phyloP scores from a whole-genome alignment of 345 rosid species.

The Trapa bicornis region DNA sequence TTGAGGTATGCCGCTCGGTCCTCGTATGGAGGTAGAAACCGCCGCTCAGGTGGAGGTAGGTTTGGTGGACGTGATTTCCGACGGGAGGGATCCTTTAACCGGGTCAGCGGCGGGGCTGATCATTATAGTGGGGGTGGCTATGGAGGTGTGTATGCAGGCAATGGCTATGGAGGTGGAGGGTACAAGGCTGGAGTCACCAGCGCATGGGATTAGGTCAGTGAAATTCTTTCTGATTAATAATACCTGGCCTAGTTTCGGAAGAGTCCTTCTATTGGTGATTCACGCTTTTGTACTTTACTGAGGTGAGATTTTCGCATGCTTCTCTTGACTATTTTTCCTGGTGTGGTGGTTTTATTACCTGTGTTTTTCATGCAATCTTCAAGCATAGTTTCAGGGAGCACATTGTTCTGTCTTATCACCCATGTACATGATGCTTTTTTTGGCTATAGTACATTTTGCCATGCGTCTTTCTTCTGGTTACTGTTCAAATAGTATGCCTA shows the following conservation, averaged over 20 bases:
- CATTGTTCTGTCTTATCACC: constrained; percentile 1
- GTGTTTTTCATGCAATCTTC: neutral
- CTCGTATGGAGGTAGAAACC: constrained; percentile 50
- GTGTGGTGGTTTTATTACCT: neutral
- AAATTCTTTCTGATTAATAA: constrained; percentile 8
- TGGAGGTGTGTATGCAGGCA: constrained; percentile 17
- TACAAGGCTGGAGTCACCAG: constrained; percentile 34
- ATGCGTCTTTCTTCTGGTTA: constrained; percentile 1
- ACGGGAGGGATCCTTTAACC: constrained; percentile 46
- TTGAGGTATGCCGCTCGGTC: constrained; percentile 71
- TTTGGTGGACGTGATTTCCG: constrained; percentile 90
- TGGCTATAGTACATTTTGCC: neutral
- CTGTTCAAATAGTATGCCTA: constrained; percentile 12
- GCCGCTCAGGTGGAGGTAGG: constrained; percentile 76
- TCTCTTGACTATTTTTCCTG: neutral
- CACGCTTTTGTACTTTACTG: neutral
- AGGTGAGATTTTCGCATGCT: neutral
- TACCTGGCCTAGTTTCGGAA: neutral
- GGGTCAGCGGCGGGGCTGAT: constrained; percentile 49
- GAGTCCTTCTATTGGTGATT: neutral
- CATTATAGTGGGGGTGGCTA: constrained; percentile 58
- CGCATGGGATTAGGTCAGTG: constrained; percentile 54
- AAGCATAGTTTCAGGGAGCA: constrained; percentile 1
- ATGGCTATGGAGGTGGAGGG: constrained; percentile 22
- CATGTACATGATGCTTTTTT: constrained; percentile 6